Evolutionary conservation across 805 yeast genomes (phyloP), one percentile per base, ranked within the genome.

Genomic region (Yamadazyma tumulicola): DNA sequence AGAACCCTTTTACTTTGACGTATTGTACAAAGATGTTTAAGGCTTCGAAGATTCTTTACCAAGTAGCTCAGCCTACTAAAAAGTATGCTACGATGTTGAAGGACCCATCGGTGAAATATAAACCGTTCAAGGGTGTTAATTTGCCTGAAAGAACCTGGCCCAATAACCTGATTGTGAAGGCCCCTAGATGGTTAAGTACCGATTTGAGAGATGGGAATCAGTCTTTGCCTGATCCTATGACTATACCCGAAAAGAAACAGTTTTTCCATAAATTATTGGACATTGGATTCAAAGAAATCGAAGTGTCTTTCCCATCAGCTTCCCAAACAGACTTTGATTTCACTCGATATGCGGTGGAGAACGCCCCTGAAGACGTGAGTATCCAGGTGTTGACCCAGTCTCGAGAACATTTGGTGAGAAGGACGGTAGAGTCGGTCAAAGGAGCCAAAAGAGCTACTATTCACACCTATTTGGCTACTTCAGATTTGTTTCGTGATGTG

Each of bases 201-300:
- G 91, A 82, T 58, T 67, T 82, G 44, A 74, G 91, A 66, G 91
- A 82, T 52, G 91, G 91, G 43, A 82, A 82, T 61, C 91, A 82
- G 56, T 77, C 88, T 13, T 67, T 82, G 38, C 91, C 91, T 18
- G 91, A 82, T 61, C 91, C 91, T 19, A 82, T 82, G 91, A 70
- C 82, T 7, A 75, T 82, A 11, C 78, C 70, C 33, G 85, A 82
- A 57, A 82, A 82, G 61, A 80, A 81, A 52, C 80, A 76, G 50
- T 81, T 81, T 55, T 82, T 81, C 68, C 79, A 79, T 49, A 82
- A 82, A 58, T 66, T 82, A 46, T 48, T 81, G 6, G 85, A 81
- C 38, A 66, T 82, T 38, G 91, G 91, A 2, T 81, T 82, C 64
- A 82, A 82, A 54, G 91, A 82, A 62, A 82, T 82, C 49, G 91